A percentile compares a stretch with the other conserved stretches of the same genome.
phyloP scores from a whole-genome alignment of 352 stramenopile species.

The Globisporangium rhizosaccharum region DNA sequence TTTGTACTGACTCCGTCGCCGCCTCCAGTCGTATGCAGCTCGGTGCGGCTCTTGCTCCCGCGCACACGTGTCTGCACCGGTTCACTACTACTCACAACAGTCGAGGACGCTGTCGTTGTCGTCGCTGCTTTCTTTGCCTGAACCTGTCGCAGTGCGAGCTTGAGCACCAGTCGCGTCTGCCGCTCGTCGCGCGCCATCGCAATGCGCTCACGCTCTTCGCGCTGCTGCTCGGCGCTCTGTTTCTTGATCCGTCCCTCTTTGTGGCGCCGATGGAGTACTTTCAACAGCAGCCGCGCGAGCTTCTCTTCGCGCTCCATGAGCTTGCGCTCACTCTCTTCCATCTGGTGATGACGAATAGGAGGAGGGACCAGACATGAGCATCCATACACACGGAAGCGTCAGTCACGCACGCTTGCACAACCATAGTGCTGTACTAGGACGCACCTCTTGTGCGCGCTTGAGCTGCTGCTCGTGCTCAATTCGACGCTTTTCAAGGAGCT shows the following conservation, averaged over 20 bases:
- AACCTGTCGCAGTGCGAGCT: slow-evolving; percentile 24
- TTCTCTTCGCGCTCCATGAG: slow-evolving; percentile 77
- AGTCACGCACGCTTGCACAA: background rate
- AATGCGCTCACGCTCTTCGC: slow-evolving; percentile 56
- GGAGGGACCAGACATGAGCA: background rate
- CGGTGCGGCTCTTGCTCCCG: slow-evolving; percentile 5
- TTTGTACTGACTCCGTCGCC: background rate
- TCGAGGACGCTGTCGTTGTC: background rate
- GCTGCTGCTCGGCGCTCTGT: slow-evolving; percentile 45
- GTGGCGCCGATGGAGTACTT: slow-evolving; percentile 47
- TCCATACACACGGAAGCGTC: background rate
- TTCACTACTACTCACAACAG: background rate
- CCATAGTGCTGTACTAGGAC: background rate
- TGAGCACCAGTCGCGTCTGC: slow-evolving; percentile 39
- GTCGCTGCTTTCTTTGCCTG: slow-evolving; percentile 5
- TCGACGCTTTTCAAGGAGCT: slow-evolving; percentile 29
- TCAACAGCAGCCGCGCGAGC: slow-evolving; percentile 38
- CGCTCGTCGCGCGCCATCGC: slow-evolving; percentile 72
- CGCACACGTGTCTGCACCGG: background rate
- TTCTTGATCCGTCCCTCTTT: slow-evolving; percentile 41
- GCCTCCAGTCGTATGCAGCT: background rate
- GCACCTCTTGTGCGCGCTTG: slow-evolving; percentile 31
- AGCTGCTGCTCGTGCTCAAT: slow-evolving; percentile 30
- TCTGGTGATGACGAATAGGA: slow-evolving; percentile 20
- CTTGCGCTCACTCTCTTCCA: slow-evolving; percentile 45